These are phyloP conservation scores for Tulasnella sp. DNA, from an alignment of 768 basidiomycete species.

Conservation along the genomic window DNA sequence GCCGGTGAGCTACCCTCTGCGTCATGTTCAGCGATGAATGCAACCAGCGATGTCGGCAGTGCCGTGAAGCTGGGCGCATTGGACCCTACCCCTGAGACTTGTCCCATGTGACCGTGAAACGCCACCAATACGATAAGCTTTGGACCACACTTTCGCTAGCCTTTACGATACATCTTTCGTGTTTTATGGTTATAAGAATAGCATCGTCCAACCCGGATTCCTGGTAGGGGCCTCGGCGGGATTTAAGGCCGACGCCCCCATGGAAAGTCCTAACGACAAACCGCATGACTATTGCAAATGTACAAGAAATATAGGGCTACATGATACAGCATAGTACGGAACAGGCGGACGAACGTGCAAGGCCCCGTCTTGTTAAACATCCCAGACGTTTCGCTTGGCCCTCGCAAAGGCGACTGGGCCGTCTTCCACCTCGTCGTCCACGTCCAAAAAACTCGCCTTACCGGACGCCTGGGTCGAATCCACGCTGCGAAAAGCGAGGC, in stretches of 20 bases:
- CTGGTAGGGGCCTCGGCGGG: background rate
- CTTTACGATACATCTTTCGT: background rate
- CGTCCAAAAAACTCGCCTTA: background rate
- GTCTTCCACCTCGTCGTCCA: background rate
- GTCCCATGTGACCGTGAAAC: background rate
- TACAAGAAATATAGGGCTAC: background rate
- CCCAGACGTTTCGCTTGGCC: background rate
- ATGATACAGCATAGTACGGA: background rate
- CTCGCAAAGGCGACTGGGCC: background rate
- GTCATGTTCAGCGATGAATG: background rate
- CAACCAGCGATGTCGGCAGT: background rate
- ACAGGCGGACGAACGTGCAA: background rate
- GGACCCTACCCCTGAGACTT: background rate
- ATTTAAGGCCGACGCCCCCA: background rate
- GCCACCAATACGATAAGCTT: slow-evolving; percentile 15
- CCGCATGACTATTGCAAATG: background rate
- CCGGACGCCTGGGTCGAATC: background rate
- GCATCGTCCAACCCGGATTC: background rate
- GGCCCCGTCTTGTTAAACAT: background rate
- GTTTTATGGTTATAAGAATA: background rate
- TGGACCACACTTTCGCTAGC: background rate
- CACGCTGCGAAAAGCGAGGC: background rate
- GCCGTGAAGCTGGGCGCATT: background rate
- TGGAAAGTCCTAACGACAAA: background rate
- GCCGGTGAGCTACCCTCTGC: background rate